These are phyloP conservation scores for Mrakia frigida DNA, from an alignment of 768 basidiomycete genomes.

Conservation along the genomic window DNA sequence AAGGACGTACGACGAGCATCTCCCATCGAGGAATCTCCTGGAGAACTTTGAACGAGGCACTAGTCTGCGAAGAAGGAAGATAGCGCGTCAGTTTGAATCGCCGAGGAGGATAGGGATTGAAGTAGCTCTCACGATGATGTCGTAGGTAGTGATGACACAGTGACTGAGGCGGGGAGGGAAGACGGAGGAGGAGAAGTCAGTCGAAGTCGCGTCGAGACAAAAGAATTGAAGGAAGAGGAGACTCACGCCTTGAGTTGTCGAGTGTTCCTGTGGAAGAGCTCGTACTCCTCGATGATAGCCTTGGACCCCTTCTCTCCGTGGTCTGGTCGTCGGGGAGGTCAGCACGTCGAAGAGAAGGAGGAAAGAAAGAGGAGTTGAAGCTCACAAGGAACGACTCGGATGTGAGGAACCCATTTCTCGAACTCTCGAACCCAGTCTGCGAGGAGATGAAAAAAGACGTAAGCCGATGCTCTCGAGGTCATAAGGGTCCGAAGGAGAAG, in stretches of 20 bases:
- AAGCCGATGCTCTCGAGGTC: constrained; percentile 4
- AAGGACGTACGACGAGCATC: constrained; percentile 60
- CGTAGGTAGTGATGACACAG: constrained; percentile 84
- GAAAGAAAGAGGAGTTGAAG: neutral
- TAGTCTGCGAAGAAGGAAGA: constrained; percentile 2
- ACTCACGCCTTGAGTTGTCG: constrained; percentile 44
- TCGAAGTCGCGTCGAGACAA: neutral
- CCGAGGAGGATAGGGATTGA: neutral
- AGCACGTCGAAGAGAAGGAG: too few relatives aligned
- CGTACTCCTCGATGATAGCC: constrained; percentile 73
- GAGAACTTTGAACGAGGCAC: constrained; percentile 71
- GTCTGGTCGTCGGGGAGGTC: neutral
- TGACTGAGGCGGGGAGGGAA: neutral
- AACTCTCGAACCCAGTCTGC: constrained; percentile 82
- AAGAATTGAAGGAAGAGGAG: neutral
- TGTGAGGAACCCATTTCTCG: constrained; percentile 69
- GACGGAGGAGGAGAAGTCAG: neutral
- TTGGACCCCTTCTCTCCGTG: constrained; percentile 74
- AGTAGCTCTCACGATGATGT: constrained; percentile 58
- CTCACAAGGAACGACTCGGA: constrained; percentile 67
- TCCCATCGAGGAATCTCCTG: constrained; percentile 85
- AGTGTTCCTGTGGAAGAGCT: constrained; percentile 59
- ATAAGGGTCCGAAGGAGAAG: constrained; percentile 67
- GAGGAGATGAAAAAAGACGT: neutral
- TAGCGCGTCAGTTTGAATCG: neutral